These are phyloP conservation scores for Trichoderma sp. DNA, from an alignment of 2,329 filamentous ascomycete genomes.

Conservation along the genomic window DNA sequence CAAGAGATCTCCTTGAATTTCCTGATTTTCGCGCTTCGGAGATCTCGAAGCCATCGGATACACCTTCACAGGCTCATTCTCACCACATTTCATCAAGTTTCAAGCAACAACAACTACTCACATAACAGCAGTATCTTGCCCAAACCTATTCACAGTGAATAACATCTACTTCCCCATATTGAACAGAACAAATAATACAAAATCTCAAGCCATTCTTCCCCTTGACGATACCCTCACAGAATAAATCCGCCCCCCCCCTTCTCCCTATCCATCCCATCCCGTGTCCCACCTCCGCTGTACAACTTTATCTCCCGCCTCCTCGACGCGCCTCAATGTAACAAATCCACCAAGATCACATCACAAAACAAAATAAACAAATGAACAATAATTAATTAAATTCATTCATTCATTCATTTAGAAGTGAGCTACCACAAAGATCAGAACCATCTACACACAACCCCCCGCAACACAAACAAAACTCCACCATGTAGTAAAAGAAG, in stretches of 20 bases:
- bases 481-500: too few species aligned
- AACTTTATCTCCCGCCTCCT: slow-evolving; percentile 1
- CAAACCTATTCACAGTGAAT: not conserved
- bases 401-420: not conserved
- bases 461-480: not conserved
- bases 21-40: not conserved
- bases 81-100: not conserved
- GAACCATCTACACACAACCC: not conserved
- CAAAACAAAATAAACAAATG: not conserved
- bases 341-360: not conserved
- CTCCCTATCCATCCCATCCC: not conserved
- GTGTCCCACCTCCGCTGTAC: slow-evolving; percentile 18
- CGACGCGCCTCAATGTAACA: not conserved
- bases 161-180: not conserved
- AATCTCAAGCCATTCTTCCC: not conserved
- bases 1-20: accelerated
- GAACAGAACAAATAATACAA: not conserved
- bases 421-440: not conserved
- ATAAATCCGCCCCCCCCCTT: not conserved
- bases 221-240: not conserved
- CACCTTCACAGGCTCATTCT: not conserved
- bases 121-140: not conserved
- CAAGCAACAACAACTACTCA: not conserved
- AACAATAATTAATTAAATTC: not conserved
- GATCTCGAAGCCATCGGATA: not conserved